Evolutionary conservation across 139 green algal genomes (phyloP).

Genomic region (Gonium pectorale): DNA sequence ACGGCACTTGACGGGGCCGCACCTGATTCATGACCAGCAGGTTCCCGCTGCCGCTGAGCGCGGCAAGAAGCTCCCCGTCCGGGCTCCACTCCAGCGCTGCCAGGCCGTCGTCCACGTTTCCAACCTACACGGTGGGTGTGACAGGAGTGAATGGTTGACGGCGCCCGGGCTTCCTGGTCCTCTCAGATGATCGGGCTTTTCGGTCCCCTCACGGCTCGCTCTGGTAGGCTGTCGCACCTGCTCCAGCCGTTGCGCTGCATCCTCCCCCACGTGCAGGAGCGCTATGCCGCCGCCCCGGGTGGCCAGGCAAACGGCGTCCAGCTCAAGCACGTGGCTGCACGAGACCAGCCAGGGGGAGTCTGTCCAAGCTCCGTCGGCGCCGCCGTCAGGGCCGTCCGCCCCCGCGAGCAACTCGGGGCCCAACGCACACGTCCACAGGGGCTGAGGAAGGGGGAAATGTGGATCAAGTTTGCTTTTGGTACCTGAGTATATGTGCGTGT

Average conservation of each 20-base stretch:
- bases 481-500: no score
- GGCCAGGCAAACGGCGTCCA: slow-evolving; percentile 70
- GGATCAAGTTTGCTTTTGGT: no score
- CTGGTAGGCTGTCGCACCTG: no score
- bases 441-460: slow-evolving; percentile 2
- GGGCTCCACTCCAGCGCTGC: slow-evolving; percentile 77
- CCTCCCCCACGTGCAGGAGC: slow-evolving; percentile 59
- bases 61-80: slow-evolving; percentile 83
- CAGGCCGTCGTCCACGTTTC: slow-evolving; percentile 76
- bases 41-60: slow-evolving; percentile 67
- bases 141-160: no score
- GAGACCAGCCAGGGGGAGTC: neutral
- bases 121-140: slow-evolving; percentile 59
- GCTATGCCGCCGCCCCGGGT: slow-evolving; percentile 69
- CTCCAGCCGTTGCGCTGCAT: slow-evolving; percentile 46
- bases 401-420: neutral
- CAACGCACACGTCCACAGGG: slow-evolving; percentile 1
- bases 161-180: no score
- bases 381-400: neutral
- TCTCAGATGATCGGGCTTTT: no score
- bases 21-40: slow-evolving; percentile 87
- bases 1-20: no score
- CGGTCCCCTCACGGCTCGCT: no score
- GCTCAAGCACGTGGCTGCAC: slow-evolving; percentile 61
- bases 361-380: neutral